Evolutionary conservation across 495 filamentous ascomycete species (phyloP).

Genomic region (Chaetomium cochliodes): DNA sequence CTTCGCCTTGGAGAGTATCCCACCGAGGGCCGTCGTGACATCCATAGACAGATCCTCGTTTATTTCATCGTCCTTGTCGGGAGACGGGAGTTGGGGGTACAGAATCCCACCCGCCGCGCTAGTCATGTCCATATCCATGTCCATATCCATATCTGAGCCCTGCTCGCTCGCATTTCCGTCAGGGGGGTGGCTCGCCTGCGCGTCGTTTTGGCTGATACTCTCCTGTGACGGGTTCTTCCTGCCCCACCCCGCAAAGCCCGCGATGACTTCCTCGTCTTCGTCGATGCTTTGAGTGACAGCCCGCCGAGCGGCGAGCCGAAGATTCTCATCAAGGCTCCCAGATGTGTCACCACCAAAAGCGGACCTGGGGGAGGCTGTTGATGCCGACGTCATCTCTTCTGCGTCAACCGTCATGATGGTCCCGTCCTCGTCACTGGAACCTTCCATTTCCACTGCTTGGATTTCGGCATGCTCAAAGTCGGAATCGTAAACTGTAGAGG

Average conservation of each 20-base stretch:
- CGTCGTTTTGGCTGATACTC: slow-evolving; percentile 11
- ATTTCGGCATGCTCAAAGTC: slow-evolving; percentile 60
- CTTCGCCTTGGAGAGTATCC: slow-evolving; percentile 61
- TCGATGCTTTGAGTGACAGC: slow-evolving; percentile 72
- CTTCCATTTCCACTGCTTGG: slow-evolving; percentile 53
- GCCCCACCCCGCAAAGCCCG: slow-evolving; percentile 52
- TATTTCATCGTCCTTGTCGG: slow-evolving; percentile 48
- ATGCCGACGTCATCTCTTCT: slow-evolving; percentile 68
- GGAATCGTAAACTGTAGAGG: slow-evolving; percentile 76
- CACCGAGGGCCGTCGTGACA: slow-evolving; percentile 77
- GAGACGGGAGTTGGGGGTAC: slow-evolving; percentile 32
- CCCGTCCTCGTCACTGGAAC: slow-evolving; percentile 62
- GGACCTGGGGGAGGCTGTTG: slow-evolving; percentile 57
- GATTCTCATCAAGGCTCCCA: slow-evolving; percentile 67
- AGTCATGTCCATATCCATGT: slow-evolving; percentile 59
- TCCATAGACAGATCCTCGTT: slow-evolving; percentile 73
- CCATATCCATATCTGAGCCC: slow-evolving; percentile 37
- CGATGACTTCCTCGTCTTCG: slow-evolving; percentile 77
- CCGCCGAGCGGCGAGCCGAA: slow-evolving; percentile 70
- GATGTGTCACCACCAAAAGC: slow-evolving; percentile 61
- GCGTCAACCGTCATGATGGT: slow-evolving; percentile 71
- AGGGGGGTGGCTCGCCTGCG: slow-evolving; percentile 15
- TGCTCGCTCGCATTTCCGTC: slow-evolving; percentile 27
- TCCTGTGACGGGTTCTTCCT: slow-evolving; percentile 34
- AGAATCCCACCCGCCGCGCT: slow-evolving; percentile 58